Base-by-base conservation (phyloP, 2,329 filamentous ascomycete species). In the Blastomyces percursus region DNA sequence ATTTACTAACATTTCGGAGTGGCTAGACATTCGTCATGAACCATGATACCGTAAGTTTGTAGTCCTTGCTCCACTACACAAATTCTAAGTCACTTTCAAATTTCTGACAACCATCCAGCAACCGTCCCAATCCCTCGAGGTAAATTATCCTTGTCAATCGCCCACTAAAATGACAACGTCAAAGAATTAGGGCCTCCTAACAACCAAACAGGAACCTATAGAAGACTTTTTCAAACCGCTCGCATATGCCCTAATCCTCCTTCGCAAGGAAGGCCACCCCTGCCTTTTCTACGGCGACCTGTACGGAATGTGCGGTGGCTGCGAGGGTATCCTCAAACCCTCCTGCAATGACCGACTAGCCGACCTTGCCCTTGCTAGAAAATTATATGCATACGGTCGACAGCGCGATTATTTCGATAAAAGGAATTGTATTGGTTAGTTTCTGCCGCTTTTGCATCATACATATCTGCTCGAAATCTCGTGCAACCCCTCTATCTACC, bases 221-320 rank as follows among this genome's bases (percentile, higher is more conserved):
- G 80, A 84, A 62, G 78, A 80, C 32, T 86, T 83, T 75, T 88
- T 91, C 77, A 89, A 89, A 72, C 82, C 86, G 0, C 78, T 90
- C 19, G 88, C 87, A 14, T 90, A 91, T 72, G 77, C 86, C 0
- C 79, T 91, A 54, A 89, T 90, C 62, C 81, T 91, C 1, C 82
- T 91, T 32, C 81, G 85, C 14, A 74, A 79, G 59, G 77, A 82
- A 42, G 86, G 86, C 19, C 80, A 84, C 35, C 87, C 87, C 0
- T 89, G 84, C 67, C 76, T 89, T 44, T 90, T 90, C 71, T 90
- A 86, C 70, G 86, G 86, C 30, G 86, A 90, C 69, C 71, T 89
- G 0, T 88, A 87, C 71, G 86, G 86, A 27, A 84, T 85, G 58
- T 75, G 77, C 59, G 79, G 75, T n/a, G 74, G 72, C 0, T 76